Evolutionary conservation across 1,139 yeast genomes (phyloP).

Genomic region (Debaryomyces sp.): DNA sequence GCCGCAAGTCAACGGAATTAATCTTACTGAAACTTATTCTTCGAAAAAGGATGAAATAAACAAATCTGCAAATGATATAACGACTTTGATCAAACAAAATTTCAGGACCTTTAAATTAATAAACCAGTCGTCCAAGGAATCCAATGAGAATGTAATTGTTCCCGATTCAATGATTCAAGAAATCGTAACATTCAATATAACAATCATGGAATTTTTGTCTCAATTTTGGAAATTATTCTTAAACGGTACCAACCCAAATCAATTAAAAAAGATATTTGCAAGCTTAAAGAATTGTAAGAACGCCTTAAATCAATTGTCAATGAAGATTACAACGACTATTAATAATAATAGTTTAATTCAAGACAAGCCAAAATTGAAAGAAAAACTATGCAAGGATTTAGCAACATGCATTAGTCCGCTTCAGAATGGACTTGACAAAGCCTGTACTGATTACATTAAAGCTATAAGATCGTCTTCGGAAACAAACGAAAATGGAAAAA

Average conservation of each 20-base stretch:
- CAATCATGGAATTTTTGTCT: constrained; percentile 45
- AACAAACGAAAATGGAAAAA: constrained; percentile 5
- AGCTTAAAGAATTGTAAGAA: constrained; percentile 38
- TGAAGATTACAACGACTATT: constrained; percentile 16
- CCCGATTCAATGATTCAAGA: constrained; percentile 34
- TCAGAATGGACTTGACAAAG: constrained; percentile 32
- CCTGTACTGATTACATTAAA: constrained; percentile 32
- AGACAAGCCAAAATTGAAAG: constrained; percentile 35
- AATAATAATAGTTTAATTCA: constrained; percentile 13
- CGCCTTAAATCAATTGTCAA: constrained; percentile 26
- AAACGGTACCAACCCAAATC: constrained; percentile 41
- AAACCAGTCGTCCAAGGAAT: constrained; percentile 9
- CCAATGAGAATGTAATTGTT: constrained; percentile 24
- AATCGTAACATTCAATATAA: constrained; percentile 40
- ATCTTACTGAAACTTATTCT: constrained; percentile 45
- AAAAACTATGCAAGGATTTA: constrained; percentile 37
- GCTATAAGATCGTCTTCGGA: constrained; percentile 24
- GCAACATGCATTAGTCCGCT: constrained; percentile 33
- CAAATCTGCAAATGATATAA: constrained; percentile 53
- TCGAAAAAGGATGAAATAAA: constrained; percentile 41
- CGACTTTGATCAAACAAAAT: constrained; percentile 55
- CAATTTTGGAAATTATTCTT: constrained; percentile 49
- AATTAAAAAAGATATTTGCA: constrained; percentile 39
- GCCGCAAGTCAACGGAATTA: constrained; percentile 25
- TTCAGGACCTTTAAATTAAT: constrained; percentile 35